These are phyloP conservation scores for Crithidia bombi DNA, from an alignment of 208 protist species.

Conservation along the genomic window DNA sequence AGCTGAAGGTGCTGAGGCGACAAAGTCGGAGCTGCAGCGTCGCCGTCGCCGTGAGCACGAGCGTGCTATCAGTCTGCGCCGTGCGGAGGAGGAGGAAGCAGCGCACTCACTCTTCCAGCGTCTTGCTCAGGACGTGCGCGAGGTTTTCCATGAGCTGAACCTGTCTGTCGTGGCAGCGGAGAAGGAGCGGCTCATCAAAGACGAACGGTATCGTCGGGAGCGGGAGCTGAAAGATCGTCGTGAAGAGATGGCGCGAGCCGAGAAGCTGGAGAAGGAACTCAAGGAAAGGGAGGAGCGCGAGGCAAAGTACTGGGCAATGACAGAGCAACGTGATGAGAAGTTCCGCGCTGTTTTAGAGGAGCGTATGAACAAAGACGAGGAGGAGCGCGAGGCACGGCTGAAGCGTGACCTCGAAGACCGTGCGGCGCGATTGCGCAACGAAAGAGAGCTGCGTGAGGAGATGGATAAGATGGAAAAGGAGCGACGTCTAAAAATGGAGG, in stretches of 20 bases:
- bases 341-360: conserved; percentile 58
- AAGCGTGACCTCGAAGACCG: conserved; percentile 84
- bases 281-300: conserved; percentile 80
- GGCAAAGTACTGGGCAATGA: conserved; percentile 67
- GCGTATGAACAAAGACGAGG: conserved; percentile 66
- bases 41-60: conserved; percentile 78
- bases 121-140: conserved; percentile 87
- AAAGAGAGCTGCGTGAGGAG: conserved; percentile 71
- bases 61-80: conserved; percentile 60
- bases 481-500: conserved; percentile 61
- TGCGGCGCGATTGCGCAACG: conserved; percentile 61
- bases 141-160: conserved; percentile 92
- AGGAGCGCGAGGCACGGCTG: conserved; percentile 79
- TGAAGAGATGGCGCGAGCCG: conserved; percentile 65
- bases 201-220: conserved; percentile 90
- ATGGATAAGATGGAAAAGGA: conserved; percentile 75
- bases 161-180: conserved; percentile 89
- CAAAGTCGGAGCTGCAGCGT: conserved; percentile 52
- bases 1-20: neutral
- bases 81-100: conserved; percentile 82
- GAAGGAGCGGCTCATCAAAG: conserved; percentile 91
- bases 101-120: conserved; percentile 83
- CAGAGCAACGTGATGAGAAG: conserved; percentile 74
- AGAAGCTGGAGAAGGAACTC: conserved; percentile 72
- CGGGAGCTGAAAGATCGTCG: conserved; percentile 73